Base-by-base conservation (phyloP, 2,329 filamentous ascomycete species). In the Ophiostoma perfectum region DNA sequence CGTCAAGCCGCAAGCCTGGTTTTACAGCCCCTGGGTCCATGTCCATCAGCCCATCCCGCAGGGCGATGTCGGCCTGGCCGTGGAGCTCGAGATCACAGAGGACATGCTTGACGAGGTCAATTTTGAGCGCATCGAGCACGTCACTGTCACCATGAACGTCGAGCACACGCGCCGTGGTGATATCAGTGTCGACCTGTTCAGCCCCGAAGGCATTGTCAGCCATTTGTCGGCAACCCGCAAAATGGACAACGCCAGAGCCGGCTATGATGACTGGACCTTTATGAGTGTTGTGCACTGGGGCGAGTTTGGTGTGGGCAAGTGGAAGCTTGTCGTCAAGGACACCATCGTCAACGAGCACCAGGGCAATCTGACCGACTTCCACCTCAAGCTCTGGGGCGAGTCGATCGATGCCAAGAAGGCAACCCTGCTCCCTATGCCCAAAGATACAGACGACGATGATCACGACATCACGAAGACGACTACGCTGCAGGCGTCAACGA, bases 241-340 rank as follows among this genome's bases (percentile, higher is more conserved):
- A 70, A 78, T 86, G 36, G 95, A 99, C 77, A 81, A 84, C 1
- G 84, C 84, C 47, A 76, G 80, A 0, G 78, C 80, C 36, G 95
- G 95, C 8, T 99, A 98, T 77, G 81, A 88, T 49, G 92, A 98
- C 79, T 99, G 95, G 95, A 98, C 94, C 0, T 99, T 99, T 75
- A 99, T 99, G 95, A 96, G 90, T 71, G 95, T 99, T 49, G 93
- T 89, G 72, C 95, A 99, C 77, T 99, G 93, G 91, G 95, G 95
- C 65, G 95, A 99, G 78, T 84, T 85, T 60, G 93, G 93, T 70
- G 78, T 93, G 69, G 95, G 95, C 66, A 93, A 86, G 36, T 99
- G 95, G 95, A 96, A 90, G 0, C 84, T 99, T 52, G 82, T 97
- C 66, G 87, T 98, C 74, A 95, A 93, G 74, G 95, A 99, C 76